Conservation (phyloP, 208 protist species). For the Novymonas esmeraldas region DNA sequence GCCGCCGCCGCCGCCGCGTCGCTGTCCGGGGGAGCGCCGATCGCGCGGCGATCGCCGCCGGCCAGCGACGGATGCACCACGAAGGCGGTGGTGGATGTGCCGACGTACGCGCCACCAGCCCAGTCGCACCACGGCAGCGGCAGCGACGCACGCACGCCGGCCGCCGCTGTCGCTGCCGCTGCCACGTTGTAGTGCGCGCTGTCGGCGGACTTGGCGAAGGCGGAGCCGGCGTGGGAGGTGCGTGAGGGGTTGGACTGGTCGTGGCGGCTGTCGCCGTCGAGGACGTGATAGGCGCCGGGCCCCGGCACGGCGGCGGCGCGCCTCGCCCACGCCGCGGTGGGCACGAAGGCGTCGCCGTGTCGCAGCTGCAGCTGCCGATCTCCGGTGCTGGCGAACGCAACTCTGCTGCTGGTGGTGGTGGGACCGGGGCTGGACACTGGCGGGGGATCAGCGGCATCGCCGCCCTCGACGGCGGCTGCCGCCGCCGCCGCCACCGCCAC, state of each 20-base stretch:
- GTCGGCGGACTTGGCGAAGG: conserved; percentile 23
- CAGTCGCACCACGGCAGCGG: conserved; percentile 32
- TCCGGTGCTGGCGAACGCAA: conserved; percentile 28
- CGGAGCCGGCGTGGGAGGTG: conserved; percentile 15
- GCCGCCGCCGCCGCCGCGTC: not conserved
- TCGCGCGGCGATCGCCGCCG: conserved; percentile 12
- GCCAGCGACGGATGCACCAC: conserved; percentile 27
- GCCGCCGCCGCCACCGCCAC: not conserved
- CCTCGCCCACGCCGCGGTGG: conserved; percentile 20
- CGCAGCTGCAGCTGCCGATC: conserved; percentile 31
- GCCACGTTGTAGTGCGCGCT: conserved; percentile 20
- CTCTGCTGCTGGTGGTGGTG: conserved; percentile 11
- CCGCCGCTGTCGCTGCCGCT: not conserved
- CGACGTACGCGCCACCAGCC: conserved; percentile 32
- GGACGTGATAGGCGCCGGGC: conserved; percentile 39
- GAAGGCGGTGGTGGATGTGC: conserved; percentile 24
- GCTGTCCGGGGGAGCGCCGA: not conserved
- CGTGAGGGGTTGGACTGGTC: conserved; percentile 20
- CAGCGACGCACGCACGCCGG: not conserved
- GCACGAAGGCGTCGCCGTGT: conserved; percentile 18
- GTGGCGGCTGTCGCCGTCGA: conserved; percentile 23
- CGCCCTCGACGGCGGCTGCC: not conserved
- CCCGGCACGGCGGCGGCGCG: conserved; percentile 28
- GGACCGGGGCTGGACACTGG: too few species aligned
- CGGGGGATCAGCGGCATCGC: not conserved